These are phyloP conservation scores for Tanozyma kutaoensis DNA, from an alignment of 805 yeast genomes.

Conservation along the genomic window DNA sequence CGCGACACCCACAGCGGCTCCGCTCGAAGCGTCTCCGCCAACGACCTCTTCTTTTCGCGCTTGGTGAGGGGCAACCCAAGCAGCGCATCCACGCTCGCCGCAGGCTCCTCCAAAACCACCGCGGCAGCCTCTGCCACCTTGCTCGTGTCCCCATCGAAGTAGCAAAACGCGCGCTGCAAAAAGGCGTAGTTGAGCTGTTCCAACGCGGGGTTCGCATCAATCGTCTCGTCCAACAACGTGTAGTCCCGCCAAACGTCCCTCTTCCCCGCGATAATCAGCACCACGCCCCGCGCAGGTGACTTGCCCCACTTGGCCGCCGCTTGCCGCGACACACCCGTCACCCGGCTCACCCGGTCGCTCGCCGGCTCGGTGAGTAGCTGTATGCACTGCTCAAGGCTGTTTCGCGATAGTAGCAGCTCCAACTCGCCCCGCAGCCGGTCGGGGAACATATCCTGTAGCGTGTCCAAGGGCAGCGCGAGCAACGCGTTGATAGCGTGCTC, in stretches of 20 bases:
- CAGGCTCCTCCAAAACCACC: constrained; percentile 15
- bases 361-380: not conserved
- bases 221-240: constrained; percentile 1
- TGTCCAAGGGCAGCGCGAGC: no score
- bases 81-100: no score
- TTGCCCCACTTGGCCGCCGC: not conserved
- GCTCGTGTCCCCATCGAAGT: constrained; percentile 30
- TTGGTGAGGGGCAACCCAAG: no score
- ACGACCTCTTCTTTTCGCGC: no score
- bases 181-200: constrained; percentile 24
- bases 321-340: not conserved
- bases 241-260: not conserved
- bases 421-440: constrained; percentile 16
- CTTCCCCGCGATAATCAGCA: not conserved
- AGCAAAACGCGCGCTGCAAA: constrained; percentile 21
- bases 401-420: constrained; percentile 1
- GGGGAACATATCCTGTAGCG: constrained; percentile 34
- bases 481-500: no score
- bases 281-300: no score
- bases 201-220: constrained; percentile 15
- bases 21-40: no score
- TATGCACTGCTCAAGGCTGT: not conserved
- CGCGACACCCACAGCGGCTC: no score
- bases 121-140: constrained; percentile 23
- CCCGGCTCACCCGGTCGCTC: not conserved